Conservation (phyloP, 75 land plant genomes). For the Chamaecyparis obtusa region DNA sequence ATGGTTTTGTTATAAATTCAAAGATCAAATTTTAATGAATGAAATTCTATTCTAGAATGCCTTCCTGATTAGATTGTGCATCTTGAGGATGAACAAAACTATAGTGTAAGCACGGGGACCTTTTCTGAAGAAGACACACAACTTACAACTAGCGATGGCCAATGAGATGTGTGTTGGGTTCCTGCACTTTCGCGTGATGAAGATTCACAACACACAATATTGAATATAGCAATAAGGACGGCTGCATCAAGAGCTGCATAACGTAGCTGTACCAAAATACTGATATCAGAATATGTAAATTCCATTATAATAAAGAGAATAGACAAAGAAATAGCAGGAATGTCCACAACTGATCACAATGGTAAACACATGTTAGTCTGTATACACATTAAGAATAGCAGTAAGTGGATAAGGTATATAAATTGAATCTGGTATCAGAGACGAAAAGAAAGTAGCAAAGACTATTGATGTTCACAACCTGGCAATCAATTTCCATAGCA, state of each 20-base stretch:
- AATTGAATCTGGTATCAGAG: not conserved
- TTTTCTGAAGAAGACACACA: not conserved
- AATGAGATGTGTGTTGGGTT: not conserved
- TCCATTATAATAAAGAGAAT: not conserved
- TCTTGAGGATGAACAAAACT: not conserved
- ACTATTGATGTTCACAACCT: not conserved
- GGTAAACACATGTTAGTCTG: not conserved
- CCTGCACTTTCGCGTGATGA: not conserved
- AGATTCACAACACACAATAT: not conserved
- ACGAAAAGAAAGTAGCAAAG: not conserved
- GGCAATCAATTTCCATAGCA: not conserved
- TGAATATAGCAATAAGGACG: slow-evolving; percentile 60
- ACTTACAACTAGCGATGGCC: not conserved
- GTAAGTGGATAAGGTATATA: not conserved
- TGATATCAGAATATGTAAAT: not conserved
- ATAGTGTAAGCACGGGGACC: no score
- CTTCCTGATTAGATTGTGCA: not conserved
- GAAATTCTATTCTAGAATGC: no score
- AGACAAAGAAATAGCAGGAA: not conserved
- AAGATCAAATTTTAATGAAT: not conserved
- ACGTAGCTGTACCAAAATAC: slow-evolving; percentile 42
- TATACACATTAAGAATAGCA: not conserved
- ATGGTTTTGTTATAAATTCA: not conserved
- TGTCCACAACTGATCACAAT: not conserved
- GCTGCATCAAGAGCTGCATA: slow-evolving; percentile 89